Evolutionary conservation across 2,329 filamentous ascomycete species (phyloP), one percentile per base, ranked within the genome.

Genomic region (Ophiostoma pallidulum): DNA sequence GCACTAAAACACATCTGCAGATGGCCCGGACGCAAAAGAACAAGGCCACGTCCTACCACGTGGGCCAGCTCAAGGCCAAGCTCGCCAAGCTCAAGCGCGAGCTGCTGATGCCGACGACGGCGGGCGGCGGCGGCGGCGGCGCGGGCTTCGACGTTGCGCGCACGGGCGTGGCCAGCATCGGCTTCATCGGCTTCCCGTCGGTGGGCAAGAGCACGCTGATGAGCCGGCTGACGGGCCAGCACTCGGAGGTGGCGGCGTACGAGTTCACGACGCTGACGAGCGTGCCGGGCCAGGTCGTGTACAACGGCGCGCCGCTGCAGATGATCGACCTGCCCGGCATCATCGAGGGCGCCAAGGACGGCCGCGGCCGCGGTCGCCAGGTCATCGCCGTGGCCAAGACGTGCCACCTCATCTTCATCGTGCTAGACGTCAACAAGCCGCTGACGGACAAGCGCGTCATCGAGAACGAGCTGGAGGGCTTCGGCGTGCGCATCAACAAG

Each of bases 381-480:
- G 92, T 98, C 61, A 98, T 98, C 71, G 92, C 92, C 8, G 92
- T 98, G 41, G 91, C 92, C 51, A 98, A 98, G 74, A 97, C 92
- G 16, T 98, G 92, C 70, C 86, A 98, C 74, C 70, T 98, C 59
- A 98, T 98, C 59, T 97, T 97, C 68, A 98, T 98, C 62, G 88
- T 98, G 41, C 75, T 98, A 47, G 92, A 98, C 62, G 92, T 98
- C 61, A 97, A 97, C 71, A 98, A 98, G 69, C 92, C 92, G 20
- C 72, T 98, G 58, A 94, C 91, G 14, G 92, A 98, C 69, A 98
- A 98, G 74, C 80, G 87, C 52, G 76, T 98, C 54, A 98, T 98
- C 61, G 92, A 98, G 69, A 76, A 80, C 44, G 92, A 98, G 70
- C 69, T 98, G 63, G 92, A 98, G 65, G 92, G 92, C 8, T 98